phyloP scores from a whole-genome alignment of 768 basidiomycete genomes.

The Mycena epipterygia region DNA sequence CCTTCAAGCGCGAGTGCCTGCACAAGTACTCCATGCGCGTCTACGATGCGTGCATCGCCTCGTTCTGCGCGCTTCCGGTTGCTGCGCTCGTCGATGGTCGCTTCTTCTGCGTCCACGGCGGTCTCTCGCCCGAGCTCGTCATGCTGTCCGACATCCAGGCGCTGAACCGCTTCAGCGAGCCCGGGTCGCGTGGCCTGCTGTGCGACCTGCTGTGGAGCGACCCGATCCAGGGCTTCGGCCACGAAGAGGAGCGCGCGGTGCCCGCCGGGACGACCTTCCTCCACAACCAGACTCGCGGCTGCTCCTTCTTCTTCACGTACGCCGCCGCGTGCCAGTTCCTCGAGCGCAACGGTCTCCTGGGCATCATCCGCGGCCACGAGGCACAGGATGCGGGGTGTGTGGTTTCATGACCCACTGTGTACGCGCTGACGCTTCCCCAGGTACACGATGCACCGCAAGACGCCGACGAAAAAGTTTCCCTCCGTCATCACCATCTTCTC shows the following conservation, averaged over 20 bases:
- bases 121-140: slow-evolving; percentile 89
- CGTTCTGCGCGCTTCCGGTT: slow-evolving; percentile 92
- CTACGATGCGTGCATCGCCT: slow-evolving; percentile 93
- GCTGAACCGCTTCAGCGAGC: slow-evolving; percentile 95
- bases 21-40: slow-evolving; percentile 91
- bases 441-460: slow-evolving; percentile 96
- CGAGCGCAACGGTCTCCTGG: slow-evolving; percentile 91
- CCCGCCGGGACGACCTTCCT: slow-evolving; percentile 72
- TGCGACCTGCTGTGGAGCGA: slow-evolving; percentile 98
- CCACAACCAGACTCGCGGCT: slow-evolving; percentile 90
- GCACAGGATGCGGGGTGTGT: slow-evolving; percentile 95
- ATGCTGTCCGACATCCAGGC: slow-evolving; percentile 83
- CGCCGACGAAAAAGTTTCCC: slow-evolving; percentile 94
- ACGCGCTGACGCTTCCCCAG: slow-evolving; percentile 49
- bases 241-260: slow-evolving; percentile 77
- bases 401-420: background rate
- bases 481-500: slow-evolving; percentile 98
- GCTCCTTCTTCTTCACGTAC: slow-evolving; percentile 94
- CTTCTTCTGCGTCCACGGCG: slow-evolving; percentile 98
- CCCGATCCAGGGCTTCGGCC: slow-evolving; percentile 90
- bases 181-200: slow-evolving; percentile 90
- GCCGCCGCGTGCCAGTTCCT: slow-evolving; percentile 94
- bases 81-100: slow-evolving; percentile 93
- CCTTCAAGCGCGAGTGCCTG: slow-evolving; percentile 96
- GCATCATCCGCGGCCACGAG: slow-evolving; percentile 96